These are phyloP conservation scores for Leucosporidium scottii DNA, from an alignment of 768 basidiomycete genomes.

Conservation along the genomic window DNA sequence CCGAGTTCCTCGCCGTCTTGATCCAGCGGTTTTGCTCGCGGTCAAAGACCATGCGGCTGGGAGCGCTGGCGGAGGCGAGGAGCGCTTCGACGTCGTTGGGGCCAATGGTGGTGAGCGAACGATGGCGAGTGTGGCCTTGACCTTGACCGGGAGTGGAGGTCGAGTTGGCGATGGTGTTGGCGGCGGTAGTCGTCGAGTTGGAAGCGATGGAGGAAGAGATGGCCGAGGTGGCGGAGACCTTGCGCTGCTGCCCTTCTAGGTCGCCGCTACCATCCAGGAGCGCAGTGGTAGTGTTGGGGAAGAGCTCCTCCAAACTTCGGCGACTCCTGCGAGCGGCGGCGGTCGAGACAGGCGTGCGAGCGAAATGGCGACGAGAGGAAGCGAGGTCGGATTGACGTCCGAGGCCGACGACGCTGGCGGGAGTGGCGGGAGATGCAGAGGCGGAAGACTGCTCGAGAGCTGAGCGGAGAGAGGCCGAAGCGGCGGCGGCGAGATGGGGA, in stretches of 20 bases:
- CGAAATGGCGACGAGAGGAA: conserved; percentile 1
- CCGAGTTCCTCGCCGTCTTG: conserved; percentile 25
- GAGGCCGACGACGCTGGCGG: neutral
- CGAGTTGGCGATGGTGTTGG: neutral
- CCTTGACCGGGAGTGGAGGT: neutral
- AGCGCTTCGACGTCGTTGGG: conserved; percentile 40
- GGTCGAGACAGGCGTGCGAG: neutral
- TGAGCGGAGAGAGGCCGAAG: conserved; percentile 23
- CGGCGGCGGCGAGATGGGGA: conserved; percentile 24
- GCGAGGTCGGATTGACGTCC: neutral
- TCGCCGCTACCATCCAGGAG: neutral
- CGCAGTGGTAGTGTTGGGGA: neutral
- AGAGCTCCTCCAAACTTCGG: conserved; percentile 16
- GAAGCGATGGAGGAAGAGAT: neutral
- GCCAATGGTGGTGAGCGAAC: conserved; percentile 40
- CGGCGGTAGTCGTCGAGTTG: neutral
- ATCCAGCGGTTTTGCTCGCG: conserved; percentile 40
- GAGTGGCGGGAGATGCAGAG: neutral
- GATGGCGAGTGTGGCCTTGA: conserved; percentile 2
- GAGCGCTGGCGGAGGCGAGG: conserved; percentile 29
- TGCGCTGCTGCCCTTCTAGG: neutral
- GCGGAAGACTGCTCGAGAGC: conserved; percentile 8
- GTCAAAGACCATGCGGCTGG: conserved; percentile 44
- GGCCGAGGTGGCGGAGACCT: neutral
- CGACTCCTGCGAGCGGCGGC: neutral